Evolutionary conservation across 192 early-diverging fungal species (phyloP), one percentile per base, ranked within the genome.

Genomic region (Thamnidium elegans): DNA sequence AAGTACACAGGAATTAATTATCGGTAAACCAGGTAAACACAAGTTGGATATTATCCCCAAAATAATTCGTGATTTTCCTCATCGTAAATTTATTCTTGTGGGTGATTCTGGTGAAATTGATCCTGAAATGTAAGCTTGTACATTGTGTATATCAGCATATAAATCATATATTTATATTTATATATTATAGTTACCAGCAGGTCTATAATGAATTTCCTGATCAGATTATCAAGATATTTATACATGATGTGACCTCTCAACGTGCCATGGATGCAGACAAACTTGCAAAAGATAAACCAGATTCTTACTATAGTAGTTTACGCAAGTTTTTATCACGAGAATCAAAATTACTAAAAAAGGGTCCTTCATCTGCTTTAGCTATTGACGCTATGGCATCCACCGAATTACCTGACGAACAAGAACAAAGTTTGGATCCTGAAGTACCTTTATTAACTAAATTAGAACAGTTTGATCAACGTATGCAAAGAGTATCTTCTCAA

Each of bases 31-130:
- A 6, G 67, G 67, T 6, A 36, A 65, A 13, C 72, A 74, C 39
- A 74, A 74, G 32, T 30, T 69, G 13, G 68, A 65, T 17, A 32
- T 45, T 5, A 69, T 74, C 17, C 34, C 56, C 7, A 19, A 26
- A 0, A 77, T 79, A 17, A 66, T 82, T 43, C 56, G 26, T 45
- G 86, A 87, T 67, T 95, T 94, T 52, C 92, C 92, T 6, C 58
- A 85, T 6, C 83, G 93, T 50, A 88, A 88, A 67, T 97, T 90
- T 68, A 89, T 97, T 60, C 77, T 97, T 10, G 84, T 97, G 4
- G 95, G 95, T 20, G 95, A 97, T 69, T 86, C 87, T 55, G 95
- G 93, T 46, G 93, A 97, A 73, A 78, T 88, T 36, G 95, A 97
- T 62, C 79, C 92, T 52, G 93, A 97, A 73, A 87, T 90, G 58